These are phyloP conservation scores for Cyberlindnera samutprakarnensis DNA, from an alignment of 805 yeast genomes.

Conservation along the genomic window DNA sequence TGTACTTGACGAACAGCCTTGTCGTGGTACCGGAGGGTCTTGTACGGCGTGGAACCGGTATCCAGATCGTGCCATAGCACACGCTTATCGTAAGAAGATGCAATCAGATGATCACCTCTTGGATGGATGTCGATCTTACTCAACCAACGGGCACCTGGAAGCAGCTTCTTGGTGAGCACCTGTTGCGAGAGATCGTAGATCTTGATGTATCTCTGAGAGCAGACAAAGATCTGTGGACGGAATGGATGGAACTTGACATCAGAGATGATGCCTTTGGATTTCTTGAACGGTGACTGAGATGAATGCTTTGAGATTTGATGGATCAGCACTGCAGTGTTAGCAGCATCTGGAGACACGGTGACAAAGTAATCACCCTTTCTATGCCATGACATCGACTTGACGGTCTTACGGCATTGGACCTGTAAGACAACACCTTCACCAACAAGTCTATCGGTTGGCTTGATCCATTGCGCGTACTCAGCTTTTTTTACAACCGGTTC, in stretches of 20 bases:
- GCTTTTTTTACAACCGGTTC: slow-evolving; percentile 32
- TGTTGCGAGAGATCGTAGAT: slow-evolving; percentile 88
- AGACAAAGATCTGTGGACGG: slow-evolving; percentile 88
- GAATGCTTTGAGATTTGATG: slow-evolving; percentile 93
- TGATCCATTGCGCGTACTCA: slow-evolving; percentile 73
- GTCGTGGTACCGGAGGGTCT: slow-evolving; percentile 90
- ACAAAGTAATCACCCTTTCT: slow-evolving; percentile 96
- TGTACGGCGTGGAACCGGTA: slow-evolving; percentile 81
- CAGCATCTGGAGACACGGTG: slow-evolving; percentile 91
- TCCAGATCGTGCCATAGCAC: slow-evolving; percentile 98
- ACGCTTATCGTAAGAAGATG: slow-evolving; percentile 89
- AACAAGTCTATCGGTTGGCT: slow-evolving; percentile 59
- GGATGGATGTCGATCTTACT: slow-evolving; percentile 91
- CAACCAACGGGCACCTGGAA: slow-evolving; percentile 96
- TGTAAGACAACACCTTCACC: slow-evolving; percentile 66
- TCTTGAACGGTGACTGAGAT: slow-evolving; percentile 92
- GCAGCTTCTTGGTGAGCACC: slow-evolving; percentile 68
- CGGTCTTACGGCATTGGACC: slow-evolving; percentile 57
- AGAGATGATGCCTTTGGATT: slow-evolving; percentile 89
- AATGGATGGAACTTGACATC: slow-evolving; percentile 97
- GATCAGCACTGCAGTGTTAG: slow-evolving; percentile 80
- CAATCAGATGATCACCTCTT: slow-evolving; percentile 88
- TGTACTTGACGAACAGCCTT: slow-evolving; percentile 85
- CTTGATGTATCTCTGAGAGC: slow-evolving; percentile 87
- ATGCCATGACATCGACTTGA: slow-evolving; percentile 90